A percentile compares a stretch with the other conserved stretches of the same genome.
Evolutionary conservation across 257 asterid genomes (phyloP).

Genomic region (Fraxinus anomala): DNA sequence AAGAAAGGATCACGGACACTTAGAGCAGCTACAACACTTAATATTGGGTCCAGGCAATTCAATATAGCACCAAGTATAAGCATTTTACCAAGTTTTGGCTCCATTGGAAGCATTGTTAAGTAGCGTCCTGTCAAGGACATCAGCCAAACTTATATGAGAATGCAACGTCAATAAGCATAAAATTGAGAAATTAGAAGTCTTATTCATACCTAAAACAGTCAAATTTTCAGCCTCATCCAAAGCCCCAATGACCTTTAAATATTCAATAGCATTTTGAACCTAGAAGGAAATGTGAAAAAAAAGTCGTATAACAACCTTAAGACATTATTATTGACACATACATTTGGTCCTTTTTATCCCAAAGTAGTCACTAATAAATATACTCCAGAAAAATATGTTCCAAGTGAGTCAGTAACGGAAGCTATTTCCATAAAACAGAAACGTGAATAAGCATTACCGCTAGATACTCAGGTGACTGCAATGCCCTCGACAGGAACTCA

Average conservation of each 20-base stretch:
- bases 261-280: constrained; percentile 95
- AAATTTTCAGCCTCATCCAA: constrained; percentile 83
- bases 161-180: constrained; percentile 26
- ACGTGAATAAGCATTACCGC: constrained; percentile 61
- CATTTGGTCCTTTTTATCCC: constrained; percentile 18
- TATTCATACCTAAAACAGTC: constrained; percentile 72
- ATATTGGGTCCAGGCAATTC: constrained; percentile 90
- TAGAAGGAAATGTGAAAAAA: constrained; percentile 29
- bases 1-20: constrained; percentile 95
- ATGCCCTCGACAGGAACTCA: constrained; percentile 80
- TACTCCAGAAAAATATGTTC: constrained; percentile 10
- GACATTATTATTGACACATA: constrained; percentile 18
- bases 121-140: constrained; percentile 65
- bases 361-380: background rate
- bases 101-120: constrained; percentile 92
- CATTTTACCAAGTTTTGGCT: constrained; percentile 98
- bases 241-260: constrained; percentile 86
- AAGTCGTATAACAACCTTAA: constrained; percentile 20
- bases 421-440: constrained; percentile 26
- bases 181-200: constrained; percentile 19
- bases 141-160: constrained; percentile 30
- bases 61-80: constrained; percentile 83
- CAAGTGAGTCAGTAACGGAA: constrained; percentile 2
- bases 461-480: constrained; percentile 86
- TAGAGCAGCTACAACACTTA: constrained; percentile 86